These are phyloP conservation scores for Hirsutella rhossiliensis DNA, from an alignment of 2,329 filamentous ascomycete genomes.

Conservation along the genomic window DNA sequence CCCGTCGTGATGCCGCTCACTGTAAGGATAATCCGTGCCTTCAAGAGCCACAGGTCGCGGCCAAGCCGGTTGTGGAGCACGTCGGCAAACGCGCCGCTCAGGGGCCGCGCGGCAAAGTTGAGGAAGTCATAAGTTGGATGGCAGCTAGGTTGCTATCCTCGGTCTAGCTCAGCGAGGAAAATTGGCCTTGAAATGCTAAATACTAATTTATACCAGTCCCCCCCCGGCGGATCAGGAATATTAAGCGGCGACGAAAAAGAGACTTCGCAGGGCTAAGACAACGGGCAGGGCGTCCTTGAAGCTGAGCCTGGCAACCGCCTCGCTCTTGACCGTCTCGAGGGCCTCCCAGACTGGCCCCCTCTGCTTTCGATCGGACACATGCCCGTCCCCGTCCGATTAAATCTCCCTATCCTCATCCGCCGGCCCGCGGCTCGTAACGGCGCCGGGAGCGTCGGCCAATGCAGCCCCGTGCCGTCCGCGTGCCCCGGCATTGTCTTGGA, in stretches of 20 bases:
- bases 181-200: slow-evolving; percentile 49
- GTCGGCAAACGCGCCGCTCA: slow-evolving; percentile 48
- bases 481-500: slow-evolving; percentile 37
- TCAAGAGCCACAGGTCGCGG: slow-evolving; percentile 22
- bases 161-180: slow-evolving; percentile 44
- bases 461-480: slow-evolving; percentile 18
- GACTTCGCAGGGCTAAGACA: slow-evolving; percentile 39
- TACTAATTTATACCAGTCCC: no score
- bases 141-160: slow-evolving; percentile 49
- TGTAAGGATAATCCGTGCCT: slow-evolving; percentile 36
- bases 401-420: slow-evolving; percentile 21
- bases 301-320: slow-evolving; percentile 44
- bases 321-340: slow-evolving; percentile 39
- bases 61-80: slow-evolving; percentile 29
- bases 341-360: slow-evolving; percentile 37
- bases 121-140: slow-evolving; percentile 68
- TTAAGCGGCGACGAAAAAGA: slow-evolving; percentile 40
- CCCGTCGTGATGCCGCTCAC: slow-evolving; percentile 49
- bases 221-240: slow-evolving; percentile 53
- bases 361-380: slow-evolving; percentile 26
- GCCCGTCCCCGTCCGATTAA: slow-evolving; percentile 21
- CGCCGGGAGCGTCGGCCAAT: slow-evolving; percentile 38
- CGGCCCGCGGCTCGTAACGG: slow-evolving; percentile 27
- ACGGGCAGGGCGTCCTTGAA: slow-evolving; percentile 33
- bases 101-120: slow-evolving; percentile 54